Conservation (phyloP, 495 filamentous ascomycete species). For the Aspergillus panamensis region DNA sequence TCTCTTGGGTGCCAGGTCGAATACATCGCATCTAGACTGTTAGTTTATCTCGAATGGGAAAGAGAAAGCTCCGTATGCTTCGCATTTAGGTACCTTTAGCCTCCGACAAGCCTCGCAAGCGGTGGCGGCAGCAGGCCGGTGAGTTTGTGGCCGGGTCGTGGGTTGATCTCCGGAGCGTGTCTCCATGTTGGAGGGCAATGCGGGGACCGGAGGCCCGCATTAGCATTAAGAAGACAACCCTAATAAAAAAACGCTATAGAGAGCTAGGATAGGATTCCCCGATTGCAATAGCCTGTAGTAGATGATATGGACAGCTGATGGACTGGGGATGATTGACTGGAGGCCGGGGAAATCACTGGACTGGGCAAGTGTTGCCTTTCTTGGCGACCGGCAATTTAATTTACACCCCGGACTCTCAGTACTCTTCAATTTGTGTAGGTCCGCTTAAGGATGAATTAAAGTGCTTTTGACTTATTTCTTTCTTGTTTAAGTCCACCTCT, state of each 20-base stretch:
- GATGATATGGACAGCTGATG: background rate
- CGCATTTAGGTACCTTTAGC: conserved; percentile 1
- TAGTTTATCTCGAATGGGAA: background rate
- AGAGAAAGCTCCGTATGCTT: background rate
- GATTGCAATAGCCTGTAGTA: background rate
- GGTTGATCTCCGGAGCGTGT: background rate
- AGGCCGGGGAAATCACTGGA: background rate
- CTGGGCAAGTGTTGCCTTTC: background rate
- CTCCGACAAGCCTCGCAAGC: conserved; percentile 14
- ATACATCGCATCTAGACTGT: conserved; percentile 26
- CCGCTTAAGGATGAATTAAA: background rate
- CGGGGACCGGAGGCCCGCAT: background rate
- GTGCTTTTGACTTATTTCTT: no score
- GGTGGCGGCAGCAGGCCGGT: background rate
- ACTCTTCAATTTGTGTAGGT: background rate
- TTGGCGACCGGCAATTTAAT: background rate
- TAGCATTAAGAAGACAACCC: background rate
- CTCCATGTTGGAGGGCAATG: background rate
- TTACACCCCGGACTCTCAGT: background rate
- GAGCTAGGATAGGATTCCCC: background rate
- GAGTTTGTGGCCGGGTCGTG: background rate
- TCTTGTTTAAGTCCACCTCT: no score
- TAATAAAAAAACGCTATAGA: background rate
- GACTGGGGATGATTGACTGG: background rate
- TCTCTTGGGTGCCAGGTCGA: conserved; percentile 1